These are phyloP conservation scores for Epichloe sibirici DNA, from an alignment of 2,329 filamentous ascomycete species.

Conservation along the genomic window DNA sequence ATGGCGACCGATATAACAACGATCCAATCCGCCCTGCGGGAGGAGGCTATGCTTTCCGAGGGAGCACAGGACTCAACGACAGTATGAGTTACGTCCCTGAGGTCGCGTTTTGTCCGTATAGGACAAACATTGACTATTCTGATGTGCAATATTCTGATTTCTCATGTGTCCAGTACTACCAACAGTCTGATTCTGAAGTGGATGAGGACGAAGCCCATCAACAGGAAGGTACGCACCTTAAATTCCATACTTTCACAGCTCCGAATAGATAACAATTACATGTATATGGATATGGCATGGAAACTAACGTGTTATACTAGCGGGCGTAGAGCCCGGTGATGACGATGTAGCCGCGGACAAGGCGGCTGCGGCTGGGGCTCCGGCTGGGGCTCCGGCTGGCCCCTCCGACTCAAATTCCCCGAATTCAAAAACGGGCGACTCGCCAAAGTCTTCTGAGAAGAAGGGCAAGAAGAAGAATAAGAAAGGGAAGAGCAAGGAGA, in stretches of 20 bases:
- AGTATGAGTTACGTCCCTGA: constrained; percentile 30
- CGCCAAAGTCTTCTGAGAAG: not conserved
- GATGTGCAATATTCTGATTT: constrained; percentile 31
- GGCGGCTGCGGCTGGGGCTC: not conserved
- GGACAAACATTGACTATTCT: constrained; percentile 26
- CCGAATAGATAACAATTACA: not conserved
- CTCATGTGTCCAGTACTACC: constrained; percentile 29
- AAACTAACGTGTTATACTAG: not conserved
- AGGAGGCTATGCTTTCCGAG: constrained; percentile 11
- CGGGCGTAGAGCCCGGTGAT: not conserved
- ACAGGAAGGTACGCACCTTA: constrained; percentile 9
- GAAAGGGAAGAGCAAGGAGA: constrained; percentile 11
- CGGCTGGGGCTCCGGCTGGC: not conserved
- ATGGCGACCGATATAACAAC: constrained; percentile 21
- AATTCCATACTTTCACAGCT: not conserved
- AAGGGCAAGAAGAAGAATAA: constrained; percentile 11
- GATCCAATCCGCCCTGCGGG: constrained; percentile 16
- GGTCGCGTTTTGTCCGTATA: constrained; percentile 26
- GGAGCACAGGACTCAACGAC: constrained; percentile 17
- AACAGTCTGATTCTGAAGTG: constrained; percentile 27
- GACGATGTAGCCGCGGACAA: constrained; percentile 2
- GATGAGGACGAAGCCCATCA: constrained; percentile 16
- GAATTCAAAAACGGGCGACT: constrained; percentile 7
- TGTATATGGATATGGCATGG: not conserved
- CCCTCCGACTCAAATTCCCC: not conserved